Evolutionary conservation across 768 basidiomycete genomes (phyloP).

Genomic region (Podaxis sp.): DNA sequence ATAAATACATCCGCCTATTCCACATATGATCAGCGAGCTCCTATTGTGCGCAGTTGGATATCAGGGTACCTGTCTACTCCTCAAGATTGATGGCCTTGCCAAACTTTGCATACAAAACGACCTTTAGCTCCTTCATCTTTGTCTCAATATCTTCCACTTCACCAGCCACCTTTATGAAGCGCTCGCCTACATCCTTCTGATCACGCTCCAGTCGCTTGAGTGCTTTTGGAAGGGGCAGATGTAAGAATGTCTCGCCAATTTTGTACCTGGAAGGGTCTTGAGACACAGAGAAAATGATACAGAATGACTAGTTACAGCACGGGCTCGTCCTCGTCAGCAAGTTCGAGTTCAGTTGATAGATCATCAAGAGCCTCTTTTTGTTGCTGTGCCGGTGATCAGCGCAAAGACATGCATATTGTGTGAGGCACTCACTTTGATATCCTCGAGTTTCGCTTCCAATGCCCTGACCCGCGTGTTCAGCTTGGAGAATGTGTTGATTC

Average conservation of each 20-base stretch:
- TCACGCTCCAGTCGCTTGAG: constrained; percentile 71
- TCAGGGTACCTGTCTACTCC: constrained; percentile 31
- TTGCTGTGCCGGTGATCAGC: constrained; percentile 48
- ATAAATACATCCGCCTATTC: neutral
- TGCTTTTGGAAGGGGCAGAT: constrained; percentile 69
- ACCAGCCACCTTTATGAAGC: constrained; percentile 48
- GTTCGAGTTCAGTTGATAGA: constrained; percentile 81
- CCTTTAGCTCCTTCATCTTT: constrained; percentile 80
- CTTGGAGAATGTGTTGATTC: constrained; percentile 90
- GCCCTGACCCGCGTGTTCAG: constrained; percentile 75
- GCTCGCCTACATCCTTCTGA: constrained; percentile 53
- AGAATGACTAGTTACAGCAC: constrained; percentile 56
- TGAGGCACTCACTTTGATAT: constrained; percentile 58
- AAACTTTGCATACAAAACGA: constrained; percentile 84
- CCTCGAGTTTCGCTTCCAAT: constrained; percentile 69
- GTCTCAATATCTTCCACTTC: constrained; percentile 65
- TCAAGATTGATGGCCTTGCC: constrained; percentile 92
- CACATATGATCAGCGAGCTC: neutral
- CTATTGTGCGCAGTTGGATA: neutral
- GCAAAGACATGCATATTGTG: neutral
- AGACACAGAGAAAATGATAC: neutral
- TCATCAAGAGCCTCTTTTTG: constrained; percentile 96
- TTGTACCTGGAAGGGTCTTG: constrained; percentile 63
- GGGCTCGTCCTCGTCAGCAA: constrained; percentile 80
- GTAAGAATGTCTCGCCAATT: constrained; percentile 86